Conservation (phyloP, 1,284 basidiomycete genomes). For the Apiotrichum gracile region DNA sequence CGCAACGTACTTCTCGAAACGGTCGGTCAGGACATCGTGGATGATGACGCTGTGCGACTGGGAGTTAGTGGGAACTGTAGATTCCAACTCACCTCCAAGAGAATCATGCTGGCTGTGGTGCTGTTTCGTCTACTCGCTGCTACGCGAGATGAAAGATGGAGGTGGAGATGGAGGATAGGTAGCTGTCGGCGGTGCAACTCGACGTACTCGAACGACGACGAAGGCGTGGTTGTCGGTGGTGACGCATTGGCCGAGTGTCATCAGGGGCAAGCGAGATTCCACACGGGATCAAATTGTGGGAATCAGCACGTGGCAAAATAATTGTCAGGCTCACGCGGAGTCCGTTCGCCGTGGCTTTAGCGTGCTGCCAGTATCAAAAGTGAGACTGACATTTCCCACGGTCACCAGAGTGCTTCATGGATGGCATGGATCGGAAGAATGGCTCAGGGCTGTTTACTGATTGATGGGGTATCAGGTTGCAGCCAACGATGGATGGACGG, state of each 20-base stretch:
- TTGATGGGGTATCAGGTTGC: too few relatives aligned
- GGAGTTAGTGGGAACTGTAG: background rate
- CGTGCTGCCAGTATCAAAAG: too few relatives aligned
- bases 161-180: background rate
- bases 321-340: background rate
- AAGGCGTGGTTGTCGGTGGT: background rate
- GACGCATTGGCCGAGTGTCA: background rate
- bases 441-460: too few relatives aligned
- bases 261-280: background rate
- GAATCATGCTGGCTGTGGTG: constrained; percentile 54
- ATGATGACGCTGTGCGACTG: constrained; percentile 90
- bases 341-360: too few relatives aligned
- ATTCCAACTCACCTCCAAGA: constrained; percentile 57
- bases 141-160: background rate
- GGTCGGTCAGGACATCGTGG: constrained; percentile 82
- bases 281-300: too few relatives aligned
- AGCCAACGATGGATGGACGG: too few relatives aligned
- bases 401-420: too few relatives aligned
- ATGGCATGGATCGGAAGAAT: too few relatives aligned
- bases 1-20: constrained; percentile 69
- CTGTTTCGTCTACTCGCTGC: too few relatives aligned
- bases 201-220: background rate
- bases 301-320: too few relatives aligned
- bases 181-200: background rate
- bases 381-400: background rate